Conservation (phyloP, 352 stramenopile genomes). For the Halophytophthora batemanensis region DNA sequence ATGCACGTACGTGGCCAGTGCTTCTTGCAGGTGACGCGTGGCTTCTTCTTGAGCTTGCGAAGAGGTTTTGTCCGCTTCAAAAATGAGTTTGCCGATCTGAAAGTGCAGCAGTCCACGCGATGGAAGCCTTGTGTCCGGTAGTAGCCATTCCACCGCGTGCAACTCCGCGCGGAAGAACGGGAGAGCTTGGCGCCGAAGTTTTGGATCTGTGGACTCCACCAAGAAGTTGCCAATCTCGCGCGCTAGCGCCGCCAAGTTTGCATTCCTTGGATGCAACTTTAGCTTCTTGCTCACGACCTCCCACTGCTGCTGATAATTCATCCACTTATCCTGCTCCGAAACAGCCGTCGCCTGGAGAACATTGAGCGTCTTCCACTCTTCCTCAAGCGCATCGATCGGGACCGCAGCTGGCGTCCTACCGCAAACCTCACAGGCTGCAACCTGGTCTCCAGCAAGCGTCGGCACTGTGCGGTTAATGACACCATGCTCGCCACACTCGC, state of each 20-base stretch:
- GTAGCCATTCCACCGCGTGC: conserved; percentile 35
- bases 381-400: conserved; percentile 11
- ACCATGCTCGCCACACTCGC: conserved; percentile 12
- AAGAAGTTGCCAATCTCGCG: conserved; percentile 46
- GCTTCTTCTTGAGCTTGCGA: conserved; percentile 13
- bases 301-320: conserved; percentile 23
- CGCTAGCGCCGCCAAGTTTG: conserved; percentile 23
- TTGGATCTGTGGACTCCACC: conserved; percentile 5
- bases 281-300: conserved; percentile 17
- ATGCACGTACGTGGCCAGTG: conserved; percentile 34
- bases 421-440: conserved; percentile 23
- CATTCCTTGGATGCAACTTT: conserved; percentile 28
- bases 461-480: conserved; percentile 12
- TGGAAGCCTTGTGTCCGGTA: conserved; percentile 33
- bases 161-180: conserved; percentile 31
- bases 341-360: neutral
- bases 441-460: neutral
- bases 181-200: conserved; percentile 14
- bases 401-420: conserved; percentile 1
- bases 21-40: conserved; percentile 28
- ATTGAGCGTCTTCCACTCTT: conserved; percentile 14
- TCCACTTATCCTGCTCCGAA: conserved; percentile 23
- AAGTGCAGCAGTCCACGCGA: conserved; percentile 41
- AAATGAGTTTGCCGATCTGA: conserved; percentile 41
- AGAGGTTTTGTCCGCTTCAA: conserved; percentile 10